Evolutionary conservation across 441 rosid genomes (phyloP), one percentile per base, ranked within the genome.

Genomic region (Eutrema salsugineum): DNA sequence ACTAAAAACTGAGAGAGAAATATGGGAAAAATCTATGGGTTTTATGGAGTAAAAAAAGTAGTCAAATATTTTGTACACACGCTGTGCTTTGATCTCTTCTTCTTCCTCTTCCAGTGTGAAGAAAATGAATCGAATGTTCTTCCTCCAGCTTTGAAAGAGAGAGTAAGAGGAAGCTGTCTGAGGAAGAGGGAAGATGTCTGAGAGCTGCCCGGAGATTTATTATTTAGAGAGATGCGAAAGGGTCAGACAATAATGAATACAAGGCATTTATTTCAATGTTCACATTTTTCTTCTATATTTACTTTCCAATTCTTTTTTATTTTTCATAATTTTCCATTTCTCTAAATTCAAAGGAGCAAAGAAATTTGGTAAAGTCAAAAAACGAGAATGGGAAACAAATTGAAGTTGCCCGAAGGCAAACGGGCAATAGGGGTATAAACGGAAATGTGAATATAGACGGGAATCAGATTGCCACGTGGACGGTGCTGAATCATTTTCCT

Each of bases 361-460:
- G 24, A 16, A 2, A 33, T 40, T 27, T 2, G 4, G n/a, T 7
- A 28, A 60, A 58, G 38, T 50, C 57, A 28, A 20, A 51, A 66
- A n/a, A 32, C 19, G 39, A 47, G 51, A 17, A 4, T 54, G 39
- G 78, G 42, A 62, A 75, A 59, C 17, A 40, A 22, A 5, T 9
- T 22, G n/a, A 28, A 62, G 70, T 70, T 86, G 87, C 81, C 93
- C 87, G 56, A 64, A 22, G 11, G 11, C 58, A 32, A 30, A 39
- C 62, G 86, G 91, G 87, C 79, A 80, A 35, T 0, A 27, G 77
- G 79, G 79, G 85, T 50, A 71, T 33, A 61, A 12, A 19, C 36
- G 82, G 65, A 38, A 78, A 40, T 24, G 6, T 55, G 0, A 10
- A 32, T 19, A n/a, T 8, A 15, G 5, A 8, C 3, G 28, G 30